Conservation (phyloP, 805 yeast genomes). For the Teunomyces cretensis region DNA sequence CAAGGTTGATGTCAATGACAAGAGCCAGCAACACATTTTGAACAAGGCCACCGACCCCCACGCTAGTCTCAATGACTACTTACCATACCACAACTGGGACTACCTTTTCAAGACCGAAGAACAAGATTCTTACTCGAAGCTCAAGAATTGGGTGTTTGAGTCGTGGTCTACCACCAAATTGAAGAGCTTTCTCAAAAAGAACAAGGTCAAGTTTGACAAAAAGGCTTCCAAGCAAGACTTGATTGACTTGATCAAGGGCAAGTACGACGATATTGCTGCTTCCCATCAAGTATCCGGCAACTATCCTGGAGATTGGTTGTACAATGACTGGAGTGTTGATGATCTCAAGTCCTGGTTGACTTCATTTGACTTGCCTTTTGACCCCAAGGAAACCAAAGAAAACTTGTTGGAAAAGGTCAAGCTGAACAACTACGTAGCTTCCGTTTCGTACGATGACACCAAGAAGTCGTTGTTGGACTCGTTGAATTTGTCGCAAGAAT, state of each 20-base stretch:
- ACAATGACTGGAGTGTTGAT: conserved; percentile 51
- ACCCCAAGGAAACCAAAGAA: conserved; percentile 42
- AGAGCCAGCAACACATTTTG: conserved; percentile 14
- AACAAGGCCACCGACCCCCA: conserved; percentile 15
- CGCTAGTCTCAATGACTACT: conserved; percentile 11
- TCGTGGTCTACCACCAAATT: conserved; percentile 43
- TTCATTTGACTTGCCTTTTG: conserved; percentile 37
- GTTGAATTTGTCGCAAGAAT: conserved; percentile 34
- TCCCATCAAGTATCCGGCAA: conserved; percentile 38
- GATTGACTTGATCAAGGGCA: conserved; percentile 38
- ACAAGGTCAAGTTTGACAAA: conserved; percentile 27
- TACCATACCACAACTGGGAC: conserved; percentile 18
- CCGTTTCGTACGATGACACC: conserved; percentile 25
- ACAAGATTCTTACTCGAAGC: conserved; percentile 5
- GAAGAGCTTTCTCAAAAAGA: conserved; percentile 27
- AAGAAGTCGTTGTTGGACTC: conserved; percentile 42
- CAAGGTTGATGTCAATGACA: conserved; percentile 9
- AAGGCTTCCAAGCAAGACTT: conserved; percentile 38
- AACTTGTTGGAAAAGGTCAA: conserved; percentile 47
- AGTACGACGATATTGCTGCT: conserved; percentile 40
- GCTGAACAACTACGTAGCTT: conserved; percentile 44
- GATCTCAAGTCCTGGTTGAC: conserved; percentile 52
- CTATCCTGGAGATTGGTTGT: conserved; percentile 54
- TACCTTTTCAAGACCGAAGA: conserved; percentile 9
- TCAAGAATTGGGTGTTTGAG: conserved; percentile 47